A percentile compares a stretch with the other conserved stretches of the same genome.
Evolutionary conservation across 1,284 basidiomycete genomes (phyloP).

Genomic region (Boletus sp.): DNA sequence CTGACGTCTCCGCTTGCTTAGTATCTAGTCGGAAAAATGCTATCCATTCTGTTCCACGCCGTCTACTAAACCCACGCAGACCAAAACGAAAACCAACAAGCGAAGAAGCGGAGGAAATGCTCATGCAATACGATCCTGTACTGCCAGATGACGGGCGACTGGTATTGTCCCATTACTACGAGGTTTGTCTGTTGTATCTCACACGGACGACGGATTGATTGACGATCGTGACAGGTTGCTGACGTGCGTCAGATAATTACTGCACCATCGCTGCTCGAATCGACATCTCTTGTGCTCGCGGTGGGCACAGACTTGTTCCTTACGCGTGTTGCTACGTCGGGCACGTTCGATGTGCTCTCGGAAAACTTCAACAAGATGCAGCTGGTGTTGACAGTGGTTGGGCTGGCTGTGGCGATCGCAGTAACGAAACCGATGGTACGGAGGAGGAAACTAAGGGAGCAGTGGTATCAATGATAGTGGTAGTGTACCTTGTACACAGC

Average conservation of each 20-base stretch:
- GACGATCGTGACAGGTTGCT: constrained; percentile 47
- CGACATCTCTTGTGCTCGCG: constrained; percentile 85
- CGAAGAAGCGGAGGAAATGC: constrained; percentile 81
- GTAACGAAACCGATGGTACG: constrained; percentile 74
- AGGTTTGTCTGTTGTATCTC: constrained; percentile 42
- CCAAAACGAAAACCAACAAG: constrained; percentile 75
- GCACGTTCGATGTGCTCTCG: constrained; percentile 90
- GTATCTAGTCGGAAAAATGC: constrained; percentile 77
- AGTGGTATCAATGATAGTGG: constrained; percentile 51
- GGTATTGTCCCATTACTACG: constrained; percentile 75
- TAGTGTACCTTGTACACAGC: constrained; percentile 6
- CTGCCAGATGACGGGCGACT: constrained; percentile 71
- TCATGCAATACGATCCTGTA: constrained; percentile 82
- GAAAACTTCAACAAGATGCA: constrained; percentile 93
- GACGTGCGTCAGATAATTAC: constrained; percentile 65
- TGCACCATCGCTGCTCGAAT: constrained; percentile 84
- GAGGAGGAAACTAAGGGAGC: constrained; percentile 59
- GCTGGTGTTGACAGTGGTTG: constrained; percentile 79
- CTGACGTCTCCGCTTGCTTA: constrained; percentile 28
- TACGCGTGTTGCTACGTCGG: constrained; percentile 80
- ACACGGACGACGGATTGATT: neutral
- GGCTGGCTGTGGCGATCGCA: constrained; percentile 68
- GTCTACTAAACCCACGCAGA: constrained; percentile 80
- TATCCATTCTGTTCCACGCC: constrained; percentile 71
- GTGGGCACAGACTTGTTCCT: constrained; percentile 87